A percentile compares a stretch with the other conserved stretches of the same genome.
Conservation (phyloP, 1,284 basidiomycete species). For the Cutaneotrichosporon mucoides region DNA sequence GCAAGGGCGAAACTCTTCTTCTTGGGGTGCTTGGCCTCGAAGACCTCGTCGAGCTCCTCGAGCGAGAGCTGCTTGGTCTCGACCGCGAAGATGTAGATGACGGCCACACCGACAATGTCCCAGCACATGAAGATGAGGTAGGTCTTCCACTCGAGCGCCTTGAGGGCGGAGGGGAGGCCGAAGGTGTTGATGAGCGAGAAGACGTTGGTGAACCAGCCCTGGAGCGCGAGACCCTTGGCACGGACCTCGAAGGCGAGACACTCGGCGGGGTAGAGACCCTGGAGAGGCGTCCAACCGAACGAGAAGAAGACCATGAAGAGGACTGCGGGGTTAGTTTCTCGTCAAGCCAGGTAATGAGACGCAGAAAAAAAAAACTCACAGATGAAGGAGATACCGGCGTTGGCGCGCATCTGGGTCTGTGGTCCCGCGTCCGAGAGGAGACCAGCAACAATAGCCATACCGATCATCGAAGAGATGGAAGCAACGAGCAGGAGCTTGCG, state of each 20-base stretch:
- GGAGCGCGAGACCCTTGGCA: constrained; percentile 53
- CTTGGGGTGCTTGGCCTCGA: constrained; percentile 53
- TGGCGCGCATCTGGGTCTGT: constrained; percentile 22
- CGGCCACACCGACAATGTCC: constrained; percentile 57
- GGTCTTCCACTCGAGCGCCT: constrained; percentile 33
- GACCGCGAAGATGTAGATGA: constrained; percentile 57
- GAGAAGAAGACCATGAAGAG: constrained; percentile 36
- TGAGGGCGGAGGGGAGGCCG: constrained; percentile 34
- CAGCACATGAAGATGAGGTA: constrained; percentile 57
- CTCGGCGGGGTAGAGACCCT: constrained; percentile 58
- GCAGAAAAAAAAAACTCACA: constrained; percentile 4
- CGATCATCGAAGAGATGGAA: constrained; percentile 17
- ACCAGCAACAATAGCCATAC: constrained; percentile 33
- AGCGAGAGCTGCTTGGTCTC: constrained; percentile 55
- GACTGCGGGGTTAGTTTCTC: not conserved
- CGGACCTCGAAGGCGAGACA: constrained; percentile 55
- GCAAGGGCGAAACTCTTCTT: constrained; percentile 47
- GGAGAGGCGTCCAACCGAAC: constrained; percentile 59
- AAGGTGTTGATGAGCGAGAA: constrained; percentile 36
- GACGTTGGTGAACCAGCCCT: constrained; percentile 20
- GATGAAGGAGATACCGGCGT: constrained; percentile 35
- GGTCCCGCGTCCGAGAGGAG: constrained; percentile 24
- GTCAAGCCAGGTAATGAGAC: not conserved
- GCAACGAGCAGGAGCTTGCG: constrained; percentile 31
- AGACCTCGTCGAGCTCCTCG: constrained; percentile 58